A percentile compares a stretch with the other conserved stretches of the same genome.
These are phyloP conservation scores for Hypoxylon fragiforme DNA, from an alignment of 495 filamentous ascomycete genomes.

Conservation along the genomic window DNA sequence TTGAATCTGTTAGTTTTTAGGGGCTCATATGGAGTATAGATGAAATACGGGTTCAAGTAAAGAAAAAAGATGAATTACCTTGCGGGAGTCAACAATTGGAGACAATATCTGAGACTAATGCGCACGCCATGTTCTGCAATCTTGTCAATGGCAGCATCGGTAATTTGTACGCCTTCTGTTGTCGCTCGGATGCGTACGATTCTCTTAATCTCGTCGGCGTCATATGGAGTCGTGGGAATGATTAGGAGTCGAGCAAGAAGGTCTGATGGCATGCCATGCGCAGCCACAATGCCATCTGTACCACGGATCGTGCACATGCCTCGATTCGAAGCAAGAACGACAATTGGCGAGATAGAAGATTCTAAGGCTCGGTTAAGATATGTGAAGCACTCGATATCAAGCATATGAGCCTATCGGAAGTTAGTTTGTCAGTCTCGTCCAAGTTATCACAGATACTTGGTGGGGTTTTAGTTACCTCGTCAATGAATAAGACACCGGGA, in stretches of 20 bases:
- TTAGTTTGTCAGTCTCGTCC: no score
- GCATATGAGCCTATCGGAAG: slow-evolving; percentile 82
- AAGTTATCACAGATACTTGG: not conserved
- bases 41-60: not conserved
- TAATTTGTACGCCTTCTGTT: slow-evolving; percentile 78
- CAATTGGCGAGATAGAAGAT: slow-evolving; percentile 88
- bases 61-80: slow-evolving; percentile 42
- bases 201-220: slow-evolving; percentile 79
- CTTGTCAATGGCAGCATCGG: slow-evolving; percentile 80
- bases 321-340: slow-evolving; percentile 95
- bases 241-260: slow-evolving; percentile 91
- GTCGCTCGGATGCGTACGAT: slow-evolving; percentile 82
- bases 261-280: slow-evolving; percentile 92
- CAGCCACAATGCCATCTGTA: slow-evolving; percentile 77
- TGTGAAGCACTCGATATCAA: slow-evolving; percentile 98
- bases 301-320: slow-evolving; percentile 88
- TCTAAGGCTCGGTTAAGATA: slow-evolving; percentile 97
- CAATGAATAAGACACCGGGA: slow-evolving; percentile 95
- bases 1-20: slow-evolving; percentile 6
- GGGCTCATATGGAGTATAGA: not conserved
- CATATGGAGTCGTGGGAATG: slow-evolving; percentile 87
- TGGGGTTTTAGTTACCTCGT: slow-evolving; percentile 66
- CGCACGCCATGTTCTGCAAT: slow-evolving; percentile 81
- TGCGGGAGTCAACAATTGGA: slow-evolving; percentile 90
- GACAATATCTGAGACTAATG: slow-evolving; percentile 86